A percentile compares a stretch with the other conserved stretches of the same genome.
These are phyloP conservation scores for Alternaria metachromatica DNA, from an alignment of 2,329 filamentous ascomycete species.

Conservation along the genomic window DNA sequence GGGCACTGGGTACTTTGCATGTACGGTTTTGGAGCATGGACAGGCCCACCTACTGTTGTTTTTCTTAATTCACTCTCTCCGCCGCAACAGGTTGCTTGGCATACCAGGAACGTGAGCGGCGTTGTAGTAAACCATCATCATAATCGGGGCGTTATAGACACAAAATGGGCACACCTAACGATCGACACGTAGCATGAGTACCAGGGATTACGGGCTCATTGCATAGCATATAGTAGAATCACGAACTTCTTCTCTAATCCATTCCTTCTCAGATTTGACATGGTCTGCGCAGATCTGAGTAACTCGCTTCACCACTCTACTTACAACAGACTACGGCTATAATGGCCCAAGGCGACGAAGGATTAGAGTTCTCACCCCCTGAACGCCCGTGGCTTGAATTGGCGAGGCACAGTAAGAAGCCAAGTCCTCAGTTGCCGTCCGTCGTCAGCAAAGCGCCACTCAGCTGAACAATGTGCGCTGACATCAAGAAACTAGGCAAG, in stretches of 20 bases:
- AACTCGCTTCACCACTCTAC: background rate
- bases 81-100: constrained; percentile 11
- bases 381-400: background rate
- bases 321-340: background rate
- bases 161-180: constrained; percentile 13
- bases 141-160: constrained; percentile 12
- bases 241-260: background rate
- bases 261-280: background rate
- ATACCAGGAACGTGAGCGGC: constrained; percentile 7
- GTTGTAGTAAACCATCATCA: constrained; percentile 15
- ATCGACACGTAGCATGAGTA: constrained; percentile 7
- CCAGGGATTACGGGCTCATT: background rate
- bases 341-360: background rate
- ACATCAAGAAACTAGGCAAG: background rate
- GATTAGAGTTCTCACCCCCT: background rate
- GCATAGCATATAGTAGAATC: constrained; percentile 9
- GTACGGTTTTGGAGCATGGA: constrained; percentile 14
- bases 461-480: background rate
- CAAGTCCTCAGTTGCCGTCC: background rate
- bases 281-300: background rate
- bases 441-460: background rate
- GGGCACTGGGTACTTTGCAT: constrained; percentile 13
- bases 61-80: background rate
- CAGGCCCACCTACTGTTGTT: constrained; percentile 3
- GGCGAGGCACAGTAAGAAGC: background rate